Evolutionary conservation across 352 stramenopile species (phyloP).

Genomic region (Pythium rishiriense): DNA sequence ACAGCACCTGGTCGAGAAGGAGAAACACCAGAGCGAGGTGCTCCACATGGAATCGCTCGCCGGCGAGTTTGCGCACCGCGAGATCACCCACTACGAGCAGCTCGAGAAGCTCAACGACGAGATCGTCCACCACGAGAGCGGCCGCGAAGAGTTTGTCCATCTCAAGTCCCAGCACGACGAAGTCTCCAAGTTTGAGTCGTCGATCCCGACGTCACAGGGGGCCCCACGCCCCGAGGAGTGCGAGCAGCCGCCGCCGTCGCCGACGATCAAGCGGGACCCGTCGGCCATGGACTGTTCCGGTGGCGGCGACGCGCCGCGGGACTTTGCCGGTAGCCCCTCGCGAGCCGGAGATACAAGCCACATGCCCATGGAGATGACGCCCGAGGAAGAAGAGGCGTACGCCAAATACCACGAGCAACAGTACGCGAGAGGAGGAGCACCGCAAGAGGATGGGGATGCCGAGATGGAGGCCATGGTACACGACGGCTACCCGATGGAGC

Average conservation of each 20-base stretch:
- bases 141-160: conserved; percentile 81
- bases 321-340: conserved; percentile 4
- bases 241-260: conserved; percentile 72
- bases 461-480: conserved; percentile 12
- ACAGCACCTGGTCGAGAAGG: conserved; percentile 80
- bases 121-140: conserved; percentile 76
- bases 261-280: conserved; percentile 75
- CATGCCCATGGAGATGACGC: conserved; percentile 5
- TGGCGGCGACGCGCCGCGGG: background rate
- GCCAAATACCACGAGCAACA: conserved; percentile 4
- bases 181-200: conserved; percentile 83
- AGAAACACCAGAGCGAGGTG: conserved; percentile 83
- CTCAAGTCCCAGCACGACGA: conserved; percentile 84
- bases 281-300: conserved; percentile 26
- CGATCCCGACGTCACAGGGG: conserved; percentile 37
- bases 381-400: conserved; percentile 21
- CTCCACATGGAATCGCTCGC: conserved; percentile 83
- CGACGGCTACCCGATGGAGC: conserved; percentile 12
- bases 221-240: conserved; percentile 54
- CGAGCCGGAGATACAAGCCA: conserved; percentile 5
- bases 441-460: background rate
- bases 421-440: background rate
- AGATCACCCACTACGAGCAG: conserved; percentile 86
- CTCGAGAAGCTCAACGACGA: conserved; percentile 84
- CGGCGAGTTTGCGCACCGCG: conserved; percentile 79